phyloP scores from a whole-genome alignment of 305 asterid genomes.

The Fraxinus floribunda region DNA sequence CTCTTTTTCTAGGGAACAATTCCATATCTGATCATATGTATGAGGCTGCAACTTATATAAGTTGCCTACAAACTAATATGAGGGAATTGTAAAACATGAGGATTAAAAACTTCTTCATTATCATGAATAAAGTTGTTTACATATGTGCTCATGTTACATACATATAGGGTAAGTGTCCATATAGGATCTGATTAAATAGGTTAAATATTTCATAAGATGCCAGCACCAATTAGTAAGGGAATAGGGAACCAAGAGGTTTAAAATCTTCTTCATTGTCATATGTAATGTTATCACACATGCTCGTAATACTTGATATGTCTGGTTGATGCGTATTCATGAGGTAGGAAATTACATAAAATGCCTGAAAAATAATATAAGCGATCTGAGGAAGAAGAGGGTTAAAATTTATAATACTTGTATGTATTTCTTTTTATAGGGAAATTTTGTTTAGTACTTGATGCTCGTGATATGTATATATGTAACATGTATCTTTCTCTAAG shows the following conservation, averaged over 20 bases:
- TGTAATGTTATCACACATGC: neutral
- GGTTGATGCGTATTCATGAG: constrained; percentile 28
- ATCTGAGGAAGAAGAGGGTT: neutral
- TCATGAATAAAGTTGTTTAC: no score
- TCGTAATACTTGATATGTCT: neutral
- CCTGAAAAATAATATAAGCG: neutral
- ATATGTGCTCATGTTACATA: no score
- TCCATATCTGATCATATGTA: neutral
- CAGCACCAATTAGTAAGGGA: neutral
- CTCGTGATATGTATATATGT: neutral
- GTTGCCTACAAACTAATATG: neutral
- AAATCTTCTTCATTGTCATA: neutral
- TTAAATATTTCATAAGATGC: neutral
- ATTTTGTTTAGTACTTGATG: neutral
- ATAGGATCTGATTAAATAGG: no score
- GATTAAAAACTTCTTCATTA: neutral
- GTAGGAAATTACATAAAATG: neutral
- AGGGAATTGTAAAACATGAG: no score
- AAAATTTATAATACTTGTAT: no score
- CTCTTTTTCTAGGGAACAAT: neutral
- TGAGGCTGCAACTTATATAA: neutral
- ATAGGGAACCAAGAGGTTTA: neutral
- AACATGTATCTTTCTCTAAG: neutral
- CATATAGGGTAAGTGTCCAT: no score
- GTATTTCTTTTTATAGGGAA: no score